Evolutionary conservation across 1,284 basidiomycete genomes (phyloP), one percentile per base, ranked within the genome.

Genomic region (Prillingera fragicola): DNA sequence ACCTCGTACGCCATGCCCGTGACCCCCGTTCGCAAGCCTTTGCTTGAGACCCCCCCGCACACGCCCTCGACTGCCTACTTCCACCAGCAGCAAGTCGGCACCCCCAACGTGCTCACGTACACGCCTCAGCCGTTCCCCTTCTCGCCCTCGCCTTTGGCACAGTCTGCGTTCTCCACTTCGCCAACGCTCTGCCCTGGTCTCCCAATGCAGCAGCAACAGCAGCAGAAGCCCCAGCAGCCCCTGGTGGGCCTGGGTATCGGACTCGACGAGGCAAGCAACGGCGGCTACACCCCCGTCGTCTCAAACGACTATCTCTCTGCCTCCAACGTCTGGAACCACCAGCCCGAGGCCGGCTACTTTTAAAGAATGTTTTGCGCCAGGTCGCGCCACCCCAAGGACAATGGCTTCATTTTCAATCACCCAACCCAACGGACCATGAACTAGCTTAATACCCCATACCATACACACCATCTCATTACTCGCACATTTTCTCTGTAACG

Each of bases 121-220:
- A 49, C 43, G 5, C 55, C 57, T 9, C 51, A 53, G 28, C 54
- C 54, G 3, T 48, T 55, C 43, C 55, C 53, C 33, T 63, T 60
- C 52, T 56, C 62, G 8, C 59, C 58, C 0, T 57, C 62, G 15
- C 60, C 63, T 0, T 42, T 54, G 8, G 45, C 43, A 10, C 51
- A 56, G 31, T 46, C 46, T 28, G 45, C 42, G 6, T 55, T 43
- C 42, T 45, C 43, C 4, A 51, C 52, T 13, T 66, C 63, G 17
- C 65, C 65, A 2, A 68, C 63, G 3, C 56, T 68, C 14, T 62
- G 60, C 22, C 61, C 63, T 12, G 62, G 59, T 21, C 54, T 64
- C 29, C 27, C 50, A 1, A 43, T 55, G 5, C 41, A 39, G 7
- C 50, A 39, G 19, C 34, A 33, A 19, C 41, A 28, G 5, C 33